phyloP scores from a whole-genome alignment of 1,139 yeast species.

The Ashbya aceris region DNA sequence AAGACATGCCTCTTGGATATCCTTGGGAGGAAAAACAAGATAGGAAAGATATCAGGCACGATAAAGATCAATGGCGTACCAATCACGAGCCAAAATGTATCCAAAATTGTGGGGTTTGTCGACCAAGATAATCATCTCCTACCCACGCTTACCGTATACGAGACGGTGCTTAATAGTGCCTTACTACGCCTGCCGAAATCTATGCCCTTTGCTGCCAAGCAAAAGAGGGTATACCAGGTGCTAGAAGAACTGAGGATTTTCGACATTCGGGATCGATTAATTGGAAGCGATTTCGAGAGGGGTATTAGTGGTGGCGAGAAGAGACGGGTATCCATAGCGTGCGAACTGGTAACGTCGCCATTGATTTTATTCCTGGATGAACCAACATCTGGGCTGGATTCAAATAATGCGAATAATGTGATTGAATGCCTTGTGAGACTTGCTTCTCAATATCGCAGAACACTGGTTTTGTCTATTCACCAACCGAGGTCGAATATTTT shows the following conservation, averaged over 20 bases:
- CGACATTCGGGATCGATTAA: slow-evolving; percentile 71
- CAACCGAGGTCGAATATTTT: slow-evolving; percentile 98
- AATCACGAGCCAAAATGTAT: slow-evolving; percentile 38
- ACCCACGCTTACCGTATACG: slow-evolving; percentile 91
- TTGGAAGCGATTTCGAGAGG: slow-evolving; percentile 82
- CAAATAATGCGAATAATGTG: slow-evolving; percentile 88
- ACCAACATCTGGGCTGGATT: slow-evolving; percentile 91
- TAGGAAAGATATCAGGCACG: slow-evolving; percentile 57
- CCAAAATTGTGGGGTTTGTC: slow-evolving; percentile 82
- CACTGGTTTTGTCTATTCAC: slow-evolving; percentile 87
- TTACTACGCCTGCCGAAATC: slow-evolving; percentile 71
- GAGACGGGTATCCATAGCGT: slow-evolving; percentile 80
- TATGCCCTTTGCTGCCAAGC: slow-evolving; percentile 67
- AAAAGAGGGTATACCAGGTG: slow-evolving; percentile 74
- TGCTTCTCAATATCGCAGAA: slow-evolving; percentile 72
- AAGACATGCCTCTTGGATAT: slow-evolving; percentile 89
- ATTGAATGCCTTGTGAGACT: slow-evolving; percentile 74
- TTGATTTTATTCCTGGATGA: slow-evolving; percentile 74
- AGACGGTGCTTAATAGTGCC: slow-evolving; percentile 89
- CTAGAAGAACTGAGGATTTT: slow-evolving; percentile 76
- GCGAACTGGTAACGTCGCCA: slow-evolving; percentile 82
- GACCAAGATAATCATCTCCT: slow-evolving; percentile 90
- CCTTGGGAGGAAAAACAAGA: slow-evolving; percentile 76
- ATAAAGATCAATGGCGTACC: slow-evolving; percentile 64
- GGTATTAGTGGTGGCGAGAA: slow-evolving; percentile 96